Evolutionary conservation across 2,329 filamentous ascomycete genomes (phyloP).

Genomic region (Annulohypoxylon truncatum): DNA sequence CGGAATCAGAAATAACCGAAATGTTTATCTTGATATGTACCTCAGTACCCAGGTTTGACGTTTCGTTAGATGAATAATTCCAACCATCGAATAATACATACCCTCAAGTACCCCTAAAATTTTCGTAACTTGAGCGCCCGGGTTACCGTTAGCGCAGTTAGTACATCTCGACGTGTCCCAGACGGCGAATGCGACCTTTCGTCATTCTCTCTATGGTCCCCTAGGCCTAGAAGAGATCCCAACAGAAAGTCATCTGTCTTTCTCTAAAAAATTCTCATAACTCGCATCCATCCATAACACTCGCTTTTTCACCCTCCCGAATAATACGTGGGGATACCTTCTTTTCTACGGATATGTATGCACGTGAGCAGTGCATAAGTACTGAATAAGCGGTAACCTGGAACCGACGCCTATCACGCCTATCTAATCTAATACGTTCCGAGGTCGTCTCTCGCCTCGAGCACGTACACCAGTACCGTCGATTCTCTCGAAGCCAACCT

Average conservation of each 20-base stretch:
- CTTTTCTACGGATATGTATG: conserved; percentile 20
- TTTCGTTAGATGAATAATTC: neutral
- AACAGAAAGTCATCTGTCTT: conserved; percentile 20
- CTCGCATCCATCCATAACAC: conserved; percentile 6
- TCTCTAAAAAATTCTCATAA: conserved; percentile 16
- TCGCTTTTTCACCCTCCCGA: conserved; percentile 28
- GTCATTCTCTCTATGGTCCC: conserved; percentile 28
- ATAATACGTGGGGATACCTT: conserved; percentile 21
- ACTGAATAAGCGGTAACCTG: neutral
- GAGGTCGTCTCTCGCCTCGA: conserved; percentile 1
- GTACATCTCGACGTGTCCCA: conserved; percentile 23
- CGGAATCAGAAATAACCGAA: neutral
- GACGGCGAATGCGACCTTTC: conserved; percentile 32
- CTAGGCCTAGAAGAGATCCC: conserved; percentile 27
- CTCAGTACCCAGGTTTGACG: neutral
- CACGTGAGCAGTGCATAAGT: conserved; percentile 15
- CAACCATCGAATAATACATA: conserved; percentile 9
- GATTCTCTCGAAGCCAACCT: conserved; percentile 21
- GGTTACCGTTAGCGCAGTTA: conserved; percentile 13
- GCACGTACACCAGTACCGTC: conserved; percentile 6
- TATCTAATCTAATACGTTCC: conserved; percentile 26
- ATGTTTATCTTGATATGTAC: neutral
- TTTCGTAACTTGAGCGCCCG: neutral
- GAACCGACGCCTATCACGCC: neutral
- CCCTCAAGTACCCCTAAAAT: conserved; percentile 10